Evolutionary conservation across 2,329 filamentous ascomycete genomes (phyloP).

Genomic region (Fusarium tanahbumbuense): DNA sequence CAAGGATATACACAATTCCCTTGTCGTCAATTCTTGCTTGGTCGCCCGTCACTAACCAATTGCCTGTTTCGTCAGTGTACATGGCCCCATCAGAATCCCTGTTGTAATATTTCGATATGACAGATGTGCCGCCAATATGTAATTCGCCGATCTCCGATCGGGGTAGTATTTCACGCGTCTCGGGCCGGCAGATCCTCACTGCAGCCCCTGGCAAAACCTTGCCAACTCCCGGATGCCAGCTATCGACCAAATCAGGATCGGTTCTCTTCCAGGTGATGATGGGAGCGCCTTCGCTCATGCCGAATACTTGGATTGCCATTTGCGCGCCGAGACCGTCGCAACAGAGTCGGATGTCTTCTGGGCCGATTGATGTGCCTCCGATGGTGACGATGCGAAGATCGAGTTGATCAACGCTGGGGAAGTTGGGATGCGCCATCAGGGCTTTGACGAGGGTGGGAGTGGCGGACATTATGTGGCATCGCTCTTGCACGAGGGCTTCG

Average conservation of each 20-base stretch:
- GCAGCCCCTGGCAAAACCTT: slow-evolving; percentile 55
- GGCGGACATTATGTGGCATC: slow-evolving; percentile 55
- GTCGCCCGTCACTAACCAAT: slow-evolving; percentile 57
- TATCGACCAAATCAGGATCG: slow-evolving; percentile 48
- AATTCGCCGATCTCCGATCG: slow-evolving; percentile 54
- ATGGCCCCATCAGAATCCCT: slow-evolving; percentile 47
- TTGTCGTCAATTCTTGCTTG: slow-evolving; percentile 54
- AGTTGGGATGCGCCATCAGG: slow-evolving; percentile 47
- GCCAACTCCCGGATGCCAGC: slow-evolving; percentile 56
- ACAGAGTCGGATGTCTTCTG: slow-evolving; percentile 51
- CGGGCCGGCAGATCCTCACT: slow-evolving; percentile 53
- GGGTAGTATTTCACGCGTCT: slow-evolving; percentile 45
- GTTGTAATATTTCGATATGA: slow-evolving; percentile 52
- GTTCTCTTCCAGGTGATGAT: slow-evolving; percentile 54
- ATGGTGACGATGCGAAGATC: slow-evolving; percentile 52
- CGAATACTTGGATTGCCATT: slow-evolving; percentile 54
- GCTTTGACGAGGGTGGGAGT: slow-evolving; percentile 54
- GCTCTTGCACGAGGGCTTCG: slow-evolving; percentile 48
- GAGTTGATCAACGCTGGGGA: slow-evolving; percentile 44
- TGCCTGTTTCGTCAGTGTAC: slow-evolving; percentile 50
- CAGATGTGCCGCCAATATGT: slow-evolving; percentile 53
- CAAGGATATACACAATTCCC: slow-evolving; percentile 54
- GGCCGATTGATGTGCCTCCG: slow-evolving; percentile 49
- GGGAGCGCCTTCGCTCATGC: slow-evolving; percentile 60
- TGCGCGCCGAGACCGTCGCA: slow-evolving; percentile 48